Conservation (phyloP, 1,284 basidiomycete genomes). For the Ganoderma leucocontextum region DNA sequence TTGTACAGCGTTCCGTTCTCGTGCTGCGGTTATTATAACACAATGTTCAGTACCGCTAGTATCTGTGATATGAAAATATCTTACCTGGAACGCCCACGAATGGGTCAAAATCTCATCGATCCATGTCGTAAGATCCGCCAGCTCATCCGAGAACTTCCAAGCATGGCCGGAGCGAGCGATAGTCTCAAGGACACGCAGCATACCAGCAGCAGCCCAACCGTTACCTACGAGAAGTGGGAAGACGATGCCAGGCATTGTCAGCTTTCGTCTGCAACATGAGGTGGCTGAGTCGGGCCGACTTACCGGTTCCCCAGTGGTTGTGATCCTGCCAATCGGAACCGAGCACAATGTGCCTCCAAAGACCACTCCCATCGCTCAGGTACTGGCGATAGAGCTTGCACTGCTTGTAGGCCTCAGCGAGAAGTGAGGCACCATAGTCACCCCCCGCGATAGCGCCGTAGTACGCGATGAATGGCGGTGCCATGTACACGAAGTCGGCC, state of each 20-base stretch:
- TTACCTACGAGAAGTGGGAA: constrained; percentile 57
- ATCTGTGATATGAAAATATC: constrained; percentile 10
- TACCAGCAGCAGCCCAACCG: constrained; percentile 74
- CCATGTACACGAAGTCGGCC: constrained; percentile 76
- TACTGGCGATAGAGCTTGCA: constrained; percentile 67
- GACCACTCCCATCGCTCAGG: constrained; percentile 50
- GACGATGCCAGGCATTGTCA: not conserved
- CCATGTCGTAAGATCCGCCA: constrained; percentile 61
- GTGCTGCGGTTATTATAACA: constrained; percentile 36
- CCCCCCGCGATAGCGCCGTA: constrained; percentile 62
- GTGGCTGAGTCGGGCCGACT: constrained; percentile 11
- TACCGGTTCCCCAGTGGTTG: constrained; percentile 63
- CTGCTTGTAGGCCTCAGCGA: constrained; percentile 73
- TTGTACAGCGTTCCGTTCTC: constrained; percentile 56
- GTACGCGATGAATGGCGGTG: constrained; percentile 82
- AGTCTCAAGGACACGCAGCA: constrained; percentile 67
- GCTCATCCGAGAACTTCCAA: constrained; percentile 50
- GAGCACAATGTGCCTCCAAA: constrained; percentile 64
- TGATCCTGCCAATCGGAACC: constrained; percentile 52
- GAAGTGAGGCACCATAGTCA: constrained; percentile 51
- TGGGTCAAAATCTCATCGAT: constrained; percentile 63
- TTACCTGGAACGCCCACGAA: constrained; percentile 58
- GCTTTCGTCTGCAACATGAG: no score
- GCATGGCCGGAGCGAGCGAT: constrained; percentile 57
- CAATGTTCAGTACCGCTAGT: not conserved